Base-by-base conservation (phyloP, 139 green algal genomes). In the Micractinium conductrix region DNA sequence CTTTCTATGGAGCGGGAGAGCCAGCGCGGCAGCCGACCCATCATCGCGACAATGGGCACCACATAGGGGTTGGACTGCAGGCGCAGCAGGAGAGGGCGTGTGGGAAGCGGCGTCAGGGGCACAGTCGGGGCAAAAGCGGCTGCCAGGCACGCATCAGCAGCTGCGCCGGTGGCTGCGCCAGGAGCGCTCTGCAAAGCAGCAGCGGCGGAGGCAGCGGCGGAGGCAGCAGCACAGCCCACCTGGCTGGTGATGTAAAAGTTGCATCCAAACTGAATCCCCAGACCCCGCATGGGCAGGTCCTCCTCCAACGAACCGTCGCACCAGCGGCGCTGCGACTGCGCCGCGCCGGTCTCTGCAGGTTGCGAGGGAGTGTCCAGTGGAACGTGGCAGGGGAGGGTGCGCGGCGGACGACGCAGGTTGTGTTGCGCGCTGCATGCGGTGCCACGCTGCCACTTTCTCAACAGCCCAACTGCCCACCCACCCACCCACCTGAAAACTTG, bases 1-100 rank as follows among this genome's bases (percentile, higher is more conserved):
- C 87, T 81, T 88, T 98, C 94, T 45, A 95, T 43, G 63, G 97
- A 65, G 76, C 93, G 91, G 50, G 88, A 89, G 72, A 95, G 89
- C 81, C 84, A 91, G 71, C 84, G 83, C 43, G 92, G 92, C 76
- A 98, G 78, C 37, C 78, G 79, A 68, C 88, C 90, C 87, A 94
- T 94, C n/a, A 95, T 74, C 84, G 95, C 93, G 26, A 98, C 88
- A 35, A 96, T 87, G 12, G 94, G 94, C 74, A 96, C 90, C 70
- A 98, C 94, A 81, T 96, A 96, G 12, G 95, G 95, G 91, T 98
- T 98, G 85, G 89, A 94, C 90, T 98, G 95, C 81, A 97, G 28
- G 43, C 30, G 63, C 38, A 71, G 35, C 48, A 80, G 33, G 43
- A 44, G 37, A 6, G 21, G 33, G n/a, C n/a, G n/a, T n/a, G n/a